Evolutionary conservation across 129 eudicot species (phyloP), one percentile per base, ranked within the genome.

Genomic region (Gnaphalium uliginosum): DNA sequence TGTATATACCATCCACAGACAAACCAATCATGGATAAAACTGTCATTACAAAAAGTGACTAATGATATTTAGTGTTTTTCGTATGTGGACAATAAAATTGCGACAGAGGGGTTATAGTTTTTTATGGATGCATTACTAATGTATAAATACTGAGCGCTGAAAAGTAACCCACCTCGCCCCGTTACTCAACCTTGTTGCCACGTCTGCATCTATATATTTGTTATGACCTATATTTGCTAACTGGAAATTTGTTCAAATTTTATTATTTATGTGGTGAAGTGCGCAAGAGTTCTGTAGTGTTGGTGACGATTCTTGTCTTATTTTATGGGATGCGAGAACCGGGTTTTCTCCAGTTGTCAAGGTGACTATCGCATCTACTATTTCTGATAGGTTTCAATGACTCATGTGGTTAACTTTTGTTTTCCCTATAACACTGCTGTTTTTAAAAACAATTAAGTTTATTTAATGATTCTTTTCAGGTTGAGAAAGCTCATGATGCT

Each of bases 301-400:
- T 76, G 99, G 97, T 69, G 99, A 91, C 76, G 99, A 94, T 83
- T 89, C 97, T 48, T 89, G 99, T 91, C 97, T 94, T 60, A 91
- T 94, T 75, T 73, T 94, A 54, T 94, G 97, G 99, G 99, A 94
- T 83, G 96, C 96, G 14, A 81, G 99, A 83, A 84, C 89, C 6
- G 96, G 97, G 59, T 65, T 80, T 78, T 68, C 84, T 71, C 99
- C 97, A 7, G 97, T 72, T 57, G 84, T 91, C 46, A 91, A 91
- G 97, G 99, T 94, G 68, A 73, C 25, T 76, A 75, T 60, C 10
- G 27, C 22, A 50, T 60, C 54, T 27, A 65, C 22, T 78, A 29
- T 81, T 25, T 25, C 23, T 37, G 18, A 24, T 50, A 7, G 0
- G 25, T 57, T 77, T 77, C 30, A 6, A 33, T 68, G 64, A 68